Evolutionary conservation across 2,329 filamentous ascomycete genomes (phyloP).

Genomic region (Gremmenia infestans): DNA sequence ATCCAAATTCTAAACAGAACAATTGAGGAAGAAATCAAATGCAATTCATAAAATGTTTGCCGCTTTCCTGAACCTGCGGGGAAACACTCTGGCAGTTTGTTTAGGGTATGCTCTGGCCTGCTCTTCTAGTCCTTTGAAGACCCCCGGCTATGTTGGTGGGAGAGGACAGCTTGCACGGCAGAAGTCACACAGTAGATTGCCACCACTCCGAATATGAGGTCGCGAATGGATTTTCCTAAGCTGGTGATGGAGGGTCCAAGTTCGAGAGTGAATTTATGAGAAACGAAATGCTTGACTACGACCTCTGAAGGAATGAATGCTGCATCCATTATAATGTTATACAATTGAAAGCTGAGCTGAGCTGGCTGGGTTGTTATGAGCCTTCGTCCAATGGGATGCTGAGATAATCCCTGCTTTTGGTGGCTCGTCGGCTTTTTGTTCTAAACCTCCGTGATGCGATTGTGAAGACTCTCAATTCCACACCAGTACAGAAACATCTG

Average conservation of each 20-base stretch:
- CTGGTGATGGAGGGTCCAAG: conserved; percentile 43
- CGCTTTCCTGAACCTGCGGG: not conserved
- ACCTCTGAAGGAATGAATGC: conserved; percentile 37
- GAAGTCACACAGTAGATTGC: conserved; percentile 33
- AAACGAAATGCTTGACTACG: conserved; percentile 41
- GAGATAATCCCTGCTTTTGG: not conserved
- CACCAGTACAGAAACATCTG: not conserved
- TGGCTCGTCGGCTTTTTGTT: not conserved
- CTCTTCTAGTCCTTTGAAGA: conserved; percentile 9
- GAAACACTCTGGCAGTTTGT: conserved; percentile 6
- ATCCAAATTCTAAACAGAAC: conserved; percentile 6
- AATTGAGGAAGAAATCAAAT: conserved; percentile 2
- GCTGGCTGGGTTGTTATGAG: not conserved
- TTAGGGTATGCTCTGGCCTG: not conserved
- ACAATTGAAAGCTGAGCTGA: not conserved
- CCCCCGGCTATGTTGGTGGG: conserved; percentile 9
- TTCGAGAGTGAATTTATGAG: conserved; percentile 47
- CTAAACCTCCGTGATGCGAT: not conserved
- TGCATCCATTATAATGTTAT: conserved; percentile 22
- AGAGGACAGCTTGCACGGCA: conserved; percentile 32
- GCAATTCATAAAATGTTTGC: conserved; percentile 2
- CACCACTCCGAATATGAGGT: conserved; percentile 44
- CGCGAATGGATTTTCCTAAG: conserved; percentile 46
- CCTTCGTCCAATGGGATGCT: not conserved
- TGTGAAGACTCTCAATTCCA: not conserved